Evolutionary conservation across 495 filamentous ascomycete genomes (phyloP), one percentile per base, ranked within the genome.

Genomic region (Pyronema omphalodes): DNA sequence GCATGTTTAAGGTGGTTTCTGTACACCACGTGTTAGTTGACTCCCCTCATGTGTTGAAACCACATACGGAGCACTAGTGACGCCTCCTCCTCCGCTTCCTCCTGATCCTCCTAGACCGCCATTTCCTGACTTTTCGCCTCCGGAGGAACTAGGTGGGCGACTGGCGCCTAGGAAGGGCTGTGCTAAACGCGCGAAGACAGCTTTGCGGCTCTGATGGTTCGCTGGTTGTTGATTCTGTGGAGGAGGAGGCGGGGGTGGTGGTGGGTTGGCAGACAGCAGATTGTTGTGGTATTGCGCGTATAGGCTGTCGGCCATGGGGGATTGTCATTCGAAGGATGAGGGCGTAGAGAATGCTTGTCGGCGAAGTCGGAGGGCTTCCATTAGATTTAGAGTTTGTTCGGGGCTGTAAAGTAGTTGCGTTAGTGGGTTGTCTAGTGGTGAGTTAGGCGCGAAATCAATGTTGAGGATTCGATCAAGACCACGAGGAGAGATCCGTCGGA

Each of bases 71-170:
- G 47, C 47, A 36, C 29, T 50, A 12, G 47, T 52, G 12, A 52
- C 50, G 19, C 50, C 19, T 8, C 9, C 29, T 17, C 9, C 18
- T n/a, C 48, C 50, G 37, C 37, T 37, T 36, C 53, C 46, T 19
- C 54, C 46, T 9, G 36, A 36, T 4, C 54, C 47, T 35, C 15
- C 51, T 37, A 51, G 43, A 11, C 51, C 46, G 23, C 14, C 39
- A 15, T 49, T 19, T 9, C 35, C 37, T 18, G 36, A 23, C 18
- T 47, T 18, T 7, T 35, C 12, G 47, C 12, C 49, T 17, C 60
- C 59, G 40, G 60, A 62, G 14, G 61, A 63, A 54, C 61, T 63
- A 39, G 61, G 61, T 0, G 61, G 61, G 50, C 61, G 59, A 29
- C 61, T 63, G 44, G 19, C 18, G n/a, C 60, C 60, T 14, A 64